Evolutionary conservation across 495 filamentous ascomycete genomes (phyloP).

Genomic region (Hypoxylon intermedium): DNA sequence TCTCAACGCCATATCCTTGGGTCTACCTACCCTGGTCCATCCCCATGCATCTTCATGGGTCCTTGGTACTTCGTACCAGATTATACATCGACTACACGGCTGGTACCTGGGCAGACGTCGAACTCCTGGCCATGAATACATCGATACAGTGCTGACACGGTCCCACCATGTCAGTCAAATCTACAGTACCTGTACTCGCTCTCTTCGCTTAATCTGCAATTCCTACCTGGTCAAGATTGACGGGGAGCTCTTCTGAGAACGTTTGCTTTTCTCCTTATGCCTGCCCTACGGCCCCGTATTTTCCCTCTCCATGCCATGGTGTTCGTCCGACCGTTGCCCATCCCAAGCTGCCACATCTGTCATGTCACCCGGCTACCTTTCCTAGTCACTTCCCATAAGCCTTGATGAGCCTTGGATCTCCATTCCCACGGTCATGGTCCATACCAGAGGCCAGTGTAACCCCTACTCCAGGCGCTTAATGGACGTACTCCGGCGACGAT

Average conservation of each 20-base stretch:
- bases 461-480: slow-evolving; percentile 33
- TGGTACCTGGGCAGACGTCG: slow-evolving; percentile 18
- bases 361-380: slow-evolving; percentile 27
- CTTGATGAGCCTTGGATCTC: slow-evolving; percentile 22
- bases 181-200: slow-evolving; percentile 22
- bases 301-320: slow-evolving; percentile 19
- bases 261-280: slow-evolving; percentile 28
- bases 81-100: slow-evolving; percentile 21
- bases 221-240: slow-evolving; percentile 29
- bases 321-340: slow-evolving; percentile 7
- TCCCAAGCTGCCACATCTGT: slow-evolving; percentile 32
- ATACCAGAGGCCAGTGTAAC: slow-evolving; percentile 20
- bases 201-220: slow-evolving; percentile 33
- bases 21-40: slow-evolving; percentile 30
- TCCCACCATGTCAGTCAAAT: slow-evolving; percentile 14
- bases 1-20: slow-evolving; percentile 35
- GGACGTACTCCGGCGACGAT: slow-evolving; percentile 11
- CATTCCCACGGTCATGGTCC: slow-evolving; percentile 21
- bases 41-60: slow-evolving; percentile 29
- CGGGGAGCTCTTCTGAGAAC: slow-evolving; percentile 20
- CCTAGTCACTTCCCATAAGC: slow-evolving; percentile 16
- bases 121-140: slow-evolving; percentile 18
- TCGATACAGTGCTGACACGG: slow-evolving; percentile 29
- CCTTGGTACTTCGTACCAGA: slow-evolving; percentile 26
- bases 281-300: slow-evolving; percentile 38